Evolutionary conservation across 257 asterid genomes (phyloP).

Genomic region (Solanum chmielewskii): DNA sequence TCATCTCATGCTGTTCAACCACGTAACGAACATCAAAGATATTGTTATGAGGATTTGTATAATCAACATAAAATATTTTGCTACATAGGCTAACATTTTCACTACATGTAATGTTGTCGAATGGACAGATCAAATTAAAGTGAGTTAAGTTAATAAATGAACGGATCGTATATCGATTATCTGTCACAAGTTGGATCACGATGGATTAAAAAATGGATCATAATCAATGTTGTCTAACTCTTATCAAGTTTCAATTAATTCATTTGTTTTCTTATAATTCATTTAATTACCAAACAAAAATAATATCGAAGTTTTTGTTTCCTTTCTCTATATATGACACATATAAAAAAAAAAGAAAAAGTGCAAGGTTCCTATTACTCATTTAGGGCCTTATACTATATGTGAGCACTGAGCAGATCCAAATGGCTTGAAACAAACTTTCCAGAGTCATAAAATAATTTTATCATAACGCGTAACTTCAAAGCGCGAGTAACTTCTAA

Average conservation of each 20-base stretch:
- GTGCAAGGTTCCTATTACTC: neutral
- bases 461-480: neutral
- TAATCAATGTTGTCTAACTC: neutral
- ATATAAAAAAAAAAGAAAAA: neutral
- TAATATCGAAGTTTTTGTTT: neutral
- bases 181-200: neutral
- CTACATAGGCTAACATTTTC: neutral
- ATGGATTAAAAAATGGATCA: neutral
- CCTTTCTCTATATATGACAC: neutral
- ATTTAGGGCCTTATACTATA: neutral
- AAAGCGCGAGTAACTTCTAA: no score
- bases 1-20: constrained; percentile 70
- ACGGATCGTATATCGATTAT: neutral
- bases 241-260: neutral
- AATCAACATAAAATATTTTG: neutral
- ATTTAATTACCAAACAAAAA: neutral
- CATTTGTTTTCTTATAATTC: neutral
- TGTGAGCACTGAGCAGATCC: neutral
- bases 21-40: neutral
- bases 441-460: neutral
- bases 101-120: neutral
- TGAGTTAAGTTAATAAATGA: neutral
- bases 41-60: neutral
- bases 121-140: neutral
- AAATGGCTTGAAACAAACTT: neutral